Base-by-base conservation (phyloP, 176 grass and related monocot genomes). In the Bothriochloa decipiens region DNA sequence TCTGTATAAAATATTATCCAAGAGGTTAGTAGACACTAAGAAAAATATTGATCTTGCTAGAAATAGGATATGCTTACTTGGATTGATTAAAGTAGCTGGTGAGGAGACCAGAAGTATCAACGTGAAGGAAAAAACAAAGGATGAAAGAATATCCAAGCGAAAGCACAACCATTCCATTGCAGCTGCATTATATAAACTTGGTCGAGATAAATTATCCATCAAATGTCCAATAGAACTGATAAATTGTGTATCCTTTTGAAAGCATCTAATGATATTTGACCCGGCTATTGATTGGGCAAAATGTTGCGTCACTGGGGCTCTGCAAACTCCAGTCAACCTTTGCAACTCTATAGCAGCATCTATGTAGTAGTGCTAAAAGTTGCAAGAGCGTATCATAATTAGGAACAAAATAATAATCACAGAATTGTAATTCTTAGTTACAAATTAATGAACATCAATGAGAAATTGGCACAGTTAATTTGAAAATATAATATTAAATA, bases 241-340 rank as follows among this genome's bases (percentile, higher is more conserved):
- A 74, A 94, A 94, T 40, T 83, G 82, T 40, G 43, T 36, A 85
- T 89, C 76, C 55, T 91, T 86, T 32, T 68, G 66, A 80, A 94
- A 94, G 29, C 92, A 89, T 82, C 92, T 87, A 32, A 94, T 94
- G 4, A 87, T 87, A 47, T 69, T 81, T 70, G 92, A 91, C 29
- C 92, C 89, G 7, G 87, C 45, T 11, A 94, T 69, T 78, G 92
- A 89, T 78, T 91, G 89, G 0, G 92, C 6, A 81, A 91, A 88
- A 72, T 91, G 87, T 52, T 94, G 82, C 17, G 81, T n/a, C 32
- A 89, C 43, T 1, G 87, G 87, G 63, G 82, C 71, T 64, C 17
- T 69, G 70, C 70, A 77, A 70, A 89, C 72, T 20, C 82, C 82
- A n/a, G 1, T 20, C 36, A 89, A 33, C 70, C 87, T 89, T 70